Percentiles rank a stretch among this genome's conserved stretches.
Conservation (phyloP, 164 flowering plant species). For the Annona cherimola region DNA sequence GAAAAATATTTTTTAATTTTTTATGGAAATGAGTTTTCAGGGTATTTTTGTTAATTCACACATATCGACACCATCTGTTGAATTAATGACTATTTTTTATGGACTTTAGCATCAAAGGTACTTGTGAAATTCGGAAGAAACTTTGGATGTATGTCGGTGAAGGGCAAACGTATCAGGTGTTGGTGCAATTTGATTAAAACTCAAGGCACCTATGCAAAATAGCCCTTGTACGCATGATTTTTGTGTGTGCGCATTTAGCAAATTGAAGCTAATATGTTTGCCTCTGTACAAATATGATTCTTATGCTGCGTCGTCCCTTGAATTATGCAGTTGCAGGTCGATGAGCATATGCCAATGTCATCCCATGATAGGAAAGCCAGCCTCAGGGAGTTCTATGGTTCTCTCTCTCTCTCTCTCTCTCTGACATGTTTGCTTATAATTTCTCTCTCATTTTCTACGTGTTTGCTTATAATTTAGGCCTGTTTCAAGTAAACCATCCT, state of each 20-base stretch:
- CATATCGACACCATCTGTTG: too few species aligned
- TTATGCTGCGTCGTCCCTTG: background rate
- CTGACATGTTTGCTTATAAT: background rate
- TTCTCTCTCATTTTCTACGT: background rate
- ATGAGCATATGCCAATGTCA: conserved; percentile 6
- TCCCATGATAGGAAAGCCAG: conserved; percentile 15
- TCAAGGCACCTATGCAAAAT: too few species aligned
- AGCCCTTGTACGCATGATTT: background rate
- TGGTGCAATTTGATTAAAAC: too few species aligned
- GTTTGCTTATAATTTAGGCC: background rate
- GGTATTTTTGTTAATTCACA: too few species aligned
- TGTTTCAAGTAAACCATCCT: too few species aligned
- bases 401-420: background rate
- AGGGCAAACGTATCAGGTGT: too few species aligned
- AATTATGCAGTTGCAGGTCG: conserved; percentile 7
- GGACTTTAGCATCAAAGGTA: too few species aligned
- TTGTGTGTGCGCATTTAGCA: background rate
- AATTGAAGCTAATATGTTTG: background rate
- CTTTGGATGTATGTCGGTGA: too few species aligned
- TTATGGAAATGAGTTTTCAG: too few species aligned
- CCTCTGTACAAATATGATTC: background rate
- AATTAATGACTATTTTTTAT: too few species aligned
- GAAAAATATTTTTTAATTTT: too few species aligned
- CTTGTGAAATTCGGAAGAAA: too few species aligned
- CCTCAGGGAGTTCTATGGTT: conserved; percentile 12